These are phyloP conservation scores for Ustilago bromivora DNA, from an alignment of 1,284 basidiomycete species.

Conservation along the genomic window DNA sequence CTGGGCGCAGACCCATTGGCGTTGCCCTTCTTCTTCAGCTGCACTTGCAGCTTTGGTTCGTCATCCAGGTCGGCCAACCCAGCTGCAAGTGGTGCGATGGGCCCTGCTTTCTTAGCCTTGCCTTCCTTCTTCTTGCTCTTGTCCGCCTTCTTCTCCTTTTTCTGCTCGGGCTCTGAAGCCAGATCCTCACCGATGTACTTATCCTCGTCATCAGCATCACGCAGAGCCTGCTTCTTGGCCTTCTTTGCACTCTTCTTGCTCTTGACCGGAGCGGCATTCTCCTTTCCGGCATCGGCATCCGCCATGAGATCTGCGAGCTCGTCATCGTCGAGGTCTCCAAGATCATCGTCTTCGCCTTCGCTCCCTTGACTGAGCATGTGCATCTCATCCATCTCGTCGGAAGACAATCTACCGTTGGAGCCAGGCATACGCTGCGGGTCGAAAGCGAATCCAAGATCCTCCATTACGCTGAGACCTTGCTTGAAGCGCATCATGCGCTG, in stretches of 20 bases:
- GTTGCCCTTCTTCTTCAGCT: conserved; percentile 42
- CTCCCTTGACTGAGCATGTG: conserved; percentile 51
- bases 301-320: conserved; percentile 55
- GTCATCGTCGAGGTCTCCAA: conserved; percentile 57
- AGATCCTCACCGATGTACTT: conserved; percentile 11
- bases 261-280: conserved; percentile 33
- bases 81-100: conserved; percentile 50
- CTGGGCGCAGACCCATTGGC: conserved; percentile 5
- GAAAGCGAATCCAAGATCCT: conserved; percentile 64
- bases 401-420: conserved; percentile 19
- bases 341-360: conserved; percentile 57
- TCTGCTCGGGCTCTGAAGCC: neutral
- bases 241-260: conserved; percentile 19
- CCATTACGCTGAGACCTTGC: conserved; percentile 80
- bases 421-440: conserved; percentile 30
- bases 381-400: conserved; percentile 49
- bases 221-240: conserved; percentile 20
- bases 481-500: conserved; percentile 86
- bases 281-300: conserved; percentile 54
- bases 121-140: conserved; percentile 26
- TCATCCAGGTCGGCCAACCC: conserved; percentile 46
- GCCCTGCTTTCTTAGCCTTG: conserved; percentile 34
- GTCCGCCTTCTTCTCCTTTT: conserved; percentile 21
- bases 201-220: conserved; percentile 15
- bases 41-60: conserved; percentile 42